Percentiles rank a stretch among this genome's conserved stretches.
These are phyloP conservation scores for Geranium brycei DNA, from an alignment of 345 rosid genomes.

Conservation along the genomic window DNA sequence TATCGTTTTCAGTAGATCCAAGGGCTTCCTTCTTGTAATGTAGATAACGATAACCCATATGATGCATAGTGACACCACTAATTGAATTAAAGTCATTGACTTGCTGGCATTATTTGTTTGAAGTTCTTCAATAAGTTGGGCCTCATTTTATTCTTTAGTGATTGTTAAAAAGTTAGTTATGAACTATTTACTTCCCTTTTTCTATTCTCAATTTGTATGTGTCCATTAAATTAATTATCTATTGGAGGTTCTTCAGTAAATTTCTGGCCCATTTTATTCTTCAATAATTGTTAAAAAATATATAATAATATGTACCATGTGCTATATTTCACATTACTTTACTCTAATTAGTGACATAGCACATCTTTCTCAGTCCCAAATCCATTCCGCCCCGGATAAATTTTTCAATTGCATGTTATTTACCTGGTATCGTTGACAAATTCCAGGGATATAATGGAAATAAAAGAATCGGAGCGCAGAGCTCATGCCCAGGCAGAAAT, in stretches of 20 bases:
- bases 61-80: background rate
- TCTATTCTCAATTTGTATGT: no score
- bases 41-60: background rate
- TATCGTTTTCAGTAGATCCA: background rate
- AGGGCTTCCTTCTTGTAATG: background rate
- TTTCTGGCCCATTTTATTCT: no score
- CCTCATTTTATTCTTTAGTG: background rate
- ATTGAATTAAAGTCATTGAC: background rate
- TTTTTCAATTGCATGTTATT: no score
- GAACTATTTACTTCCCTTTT: background rate
- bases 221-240: no score
- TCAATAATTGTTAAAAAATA: no score
- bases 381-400: no score
- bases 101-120: background rate
- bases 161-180: background rate
- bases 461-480: constrained; percentile 66
- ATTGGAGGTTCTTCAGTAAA: no score
- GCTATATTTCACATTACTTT: no score
- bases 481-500: constrained; percentile 68
- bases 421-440: no score
- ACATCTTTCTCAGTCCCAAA: no score
- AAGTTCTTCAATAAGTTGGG: background rate
- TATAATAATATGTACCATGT: no score
- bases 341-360: no score
- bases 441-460: constrained; percentile 56